Evolutionary conservation across 2,329 filamentous ascomycete species (phyloP), one percentile per base, ranked within the genome.

Genomic region (Eurotiales sp.): DNA sequence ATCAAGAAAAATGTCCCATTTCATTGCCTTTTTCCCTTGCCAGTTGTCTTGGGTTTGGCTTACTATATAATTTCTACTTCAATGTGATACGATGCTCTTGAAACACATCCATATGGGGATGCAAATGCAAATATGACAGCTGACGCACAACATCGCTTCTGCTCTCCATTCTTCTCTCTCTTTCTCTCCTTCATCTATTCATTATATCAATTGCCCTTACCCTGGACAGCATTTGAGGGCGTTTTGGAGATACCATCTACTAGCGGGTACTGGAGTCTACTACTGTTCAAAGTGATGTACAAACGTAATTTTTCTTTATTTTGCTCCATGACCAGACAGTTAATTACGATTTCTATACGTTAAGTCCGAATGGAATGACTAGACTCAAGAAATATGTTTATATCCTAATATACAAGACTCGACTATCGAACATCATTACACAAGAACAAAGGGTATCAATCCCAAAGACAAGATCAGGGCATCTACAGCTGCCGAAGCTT

Each of bases 401-500:
- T 37, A 37, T 37, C 14, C 34, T 52, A 49, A 49, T 52, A 29
- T 53, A 53, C 46, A 53, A 45, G 39, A 49, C 15, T 15, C 14
- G 21, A 47, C 25, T 36, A n/a, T 15, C 30, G 10, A 30, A 8
- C 7, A n/a, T 37, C 46, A 46, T 46, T n/a, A 46, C 22, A 10
- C 30, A 47, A 15, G 21, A 47, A 19, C 27, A 3, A 22, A 8
- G 37, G 27, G 19, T 50, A 50, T 50, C 47, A 43, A 43, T 37
- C 34, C 34, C 34, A 37, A 37, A 8, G 34, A 17, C 25, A n/a
- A 36, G 8, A 47, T 15, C 19, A n/a, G 17, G 22, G 15, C 54
- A 59, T 43, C 43, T 60, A 67, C 50, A 68, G 58, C 55, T 64
- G 58, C 56, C 64, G 67, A 59, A 72, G 57, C 59, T 66, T 72